Percentiles rank a stretch among this genome's conserved stretches.
phyloP scores from a whole-genome alignment of 139 green algal genomes.

The Tetradesmus obliquus region DNA sequence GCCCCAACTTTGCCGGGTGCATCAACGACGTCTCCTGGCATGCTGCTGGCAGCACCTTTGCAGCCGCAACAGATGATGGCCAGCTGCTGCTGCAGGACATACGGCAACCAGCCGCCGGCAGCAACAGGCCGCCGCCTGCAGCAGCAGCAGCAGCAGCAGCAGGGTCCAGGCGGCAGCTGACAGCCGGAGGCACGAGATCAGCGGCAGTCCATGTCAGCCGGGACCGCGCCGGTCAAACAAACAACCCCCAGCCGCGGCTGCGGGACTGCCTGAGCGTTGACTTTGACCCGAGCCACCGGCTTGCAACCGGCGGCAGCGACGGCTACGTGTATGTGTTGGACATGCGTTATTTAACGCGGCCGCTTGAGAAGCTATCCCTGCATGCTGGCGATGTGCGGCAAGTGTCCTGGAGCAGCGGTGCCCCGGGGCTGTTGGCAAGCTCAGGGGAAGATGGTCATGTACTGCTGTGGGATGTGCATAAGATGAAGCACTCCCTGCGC shows the following conservation, averaged over 20 bases:
- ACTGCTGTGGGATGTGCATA: conserved; percentile 18
- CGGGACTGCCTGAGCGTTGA: conserved; percentile 5
- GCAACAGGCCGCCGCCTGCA: not conserved
- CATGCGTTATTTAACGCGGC: not conserved
- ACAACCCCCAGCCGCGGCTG: not conserved
- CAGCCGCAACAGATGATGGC: conserved; percentile 2
- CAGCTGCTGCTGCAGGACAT: conserved; percentile 27
- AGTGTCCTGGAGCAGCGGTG: not conserved
- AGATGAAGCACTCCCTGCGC: not conserved
- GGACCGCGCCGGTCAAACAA: not conserved
- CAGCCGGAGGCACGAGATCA: not conserved
- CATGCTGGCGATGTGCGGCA: conserved; percentile 10
- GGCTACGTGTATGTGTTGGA: conserved; percentile 20
- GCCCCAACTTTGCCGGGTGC: not conserved
- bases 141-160: conserved; percentile 6
- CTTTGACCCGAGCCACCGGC: conserved; percentile 15
- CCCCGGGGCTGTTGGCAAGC: not conserved
- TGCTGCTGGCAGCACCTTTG: not conserved
- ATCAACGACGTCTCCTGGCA: conserved; percentile 41
- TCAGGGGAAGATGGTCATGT: conserved; percentile 4
- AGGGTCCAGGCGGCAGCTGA: not conserved
- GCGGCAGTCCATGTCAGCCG: not conserved
- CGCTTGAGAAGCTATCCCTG: not conserved
- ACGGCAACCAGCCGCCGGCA: not conserved
- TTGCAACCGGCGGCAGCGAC: conserved; percentile 2